These are phyloP conservation scores for Phialophora chinensis DNA, from an alignment of 2,329 filamentous ascomycete genomes.

Conservation along the genomic window DNA sequence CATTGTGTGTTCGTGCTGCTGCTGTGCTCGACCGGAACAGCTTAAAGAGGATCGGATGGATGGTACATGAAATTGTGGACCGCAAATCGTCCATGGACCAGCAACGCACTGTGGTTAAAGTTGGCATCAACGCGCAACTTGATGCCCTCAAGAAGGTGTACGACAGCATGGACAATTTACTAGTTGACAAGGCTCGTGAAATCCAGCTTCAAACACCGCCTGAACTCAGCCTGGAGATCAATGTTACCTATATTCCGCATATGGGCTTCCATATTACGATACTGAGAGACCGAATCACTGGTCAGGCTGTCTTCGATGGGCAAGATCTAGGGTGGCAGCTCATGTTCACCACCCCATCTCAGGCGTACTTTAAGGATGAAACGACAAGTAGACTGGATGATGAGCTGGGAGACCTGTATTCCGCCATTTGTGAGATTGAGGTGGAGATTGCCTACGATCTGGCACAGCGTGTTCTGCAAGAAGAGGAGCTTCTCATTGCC, in stretches of 20 bases:
- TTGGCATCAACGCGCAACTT: slow-evolving; percentile 73
- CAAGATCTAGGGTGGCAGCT: slow-evolving; percentile 73
- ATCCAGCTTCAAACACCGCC: slow-evolving; percentile 68
- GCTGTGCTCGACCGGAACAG: slow-evolving; percentile 63
- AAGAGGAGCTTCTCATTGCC: slow-evolving; percentile 68
- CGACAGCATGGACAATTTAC: slow-evolving; percentile 74
- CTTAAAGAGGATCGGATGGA: slow-evolving; percentile 70
- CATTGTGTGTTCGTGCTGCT: slow-evolving; percentile 55
- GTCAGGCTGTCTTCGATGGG: slow-evolving; percentile 68
- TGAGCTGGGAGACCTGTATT: slow-evolving; percentile 82
- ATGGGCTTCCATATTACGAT: slow-evolving; percentile 87
- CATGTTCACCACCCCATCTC: slow-evolving; percentile 73
- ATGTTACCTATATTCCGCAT: slow-evolving; percentile 89
- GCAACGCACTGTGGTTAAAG: slow-evolving; percentile 73
- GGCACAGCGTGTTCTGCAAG: slow-evolving; percentile 70
- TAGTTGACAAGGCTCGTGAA: slow-evolving; percentile 70
- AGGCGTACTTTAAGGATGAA: slow-evolving; percentile 84
- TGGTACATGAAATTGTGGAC: slow-evolving; percentile 69
- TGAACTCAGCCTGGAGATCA: slow-evolving; percentile 60
- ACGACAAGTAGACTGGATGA: slow-evolving; percentile 81
- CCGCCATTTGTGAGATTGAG: slow-evolving; percentile 83
- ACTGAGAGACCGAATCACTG: slow-evolving; percentile 64
- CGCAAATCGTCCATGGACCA: slow-evolving; percentile 58
- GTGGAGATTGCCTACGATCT: slow-evolving; percentile 85
- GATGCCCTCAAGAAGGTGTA: slow-evolving; percentile 80